These are phyloP conservation scores for Cystofilobasidium capitatum DNA, from an alignment of 768 basidiomycete species.

Conservation along the genomic window DNA sequence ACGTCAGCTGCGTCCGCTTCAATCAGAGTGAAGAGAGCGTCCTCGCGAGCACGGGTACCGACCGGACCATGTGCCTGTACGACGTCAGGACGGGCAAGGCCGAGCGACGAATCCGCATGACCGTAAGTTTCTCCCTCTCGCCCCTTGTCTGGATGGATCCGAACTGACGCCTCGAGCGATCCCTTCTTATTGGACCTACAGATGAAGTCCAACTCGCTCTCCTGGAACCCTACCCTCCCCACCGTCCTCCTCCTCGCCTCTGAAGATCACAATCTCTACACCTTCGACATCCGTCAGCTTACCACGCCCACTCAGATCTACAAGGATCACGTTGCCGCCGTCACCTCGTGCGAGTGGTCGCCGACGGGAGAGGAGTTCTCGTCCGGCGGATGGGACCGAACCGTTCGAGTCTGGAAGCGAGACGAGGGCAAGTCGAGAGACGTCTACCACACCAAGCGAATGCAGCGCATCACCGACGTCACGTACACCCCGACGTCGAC, in stretches of 20 bases:
- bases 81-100: constrained; percentile 96
- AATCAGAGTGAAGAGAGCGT: constrained; percentile 90
- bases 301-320: constrained; percentile 78
- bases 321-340: constrained; percentile 93
- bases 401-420: constrained; percentile 84
- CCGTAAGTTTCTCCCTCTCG: constrained; percentile 45
- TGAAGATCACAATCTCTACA: constrained; percentile 96
- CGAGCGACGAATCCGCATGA: constrained; percentile 81
- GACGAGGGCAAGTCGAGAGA: constrained; percentile 71
- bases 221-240: constrained; percentile 95
- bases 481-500: constrained; percentile 82
- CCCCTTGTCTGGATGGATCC: neutral
- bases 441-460: constrained; percentile 95
- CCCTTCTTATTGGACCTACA: constrained; percentile 32
- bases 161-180: neutral
- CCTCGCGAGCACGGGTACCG: constrained; percentile 87
- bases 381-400: constrained; percentile 92
- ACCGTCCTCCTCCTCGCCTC: constrained; percentile 87
- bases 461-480: constrained; percentile 90
- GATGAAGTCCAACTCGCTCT: constrained; percentile 80
- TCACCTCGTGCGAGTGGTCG: constrained; percentile 95
- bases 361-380: constrained; percentile 94
- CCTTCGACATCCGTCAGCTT: constrained; percentile 86
- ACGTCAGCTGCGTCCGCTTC: constrained; percentile 76
- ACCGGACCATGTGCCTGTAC: constrained; percentile 90